Base-by-base conservation (phyloP, 768 basidiomycete species). In the Suillus decipiens region DNA sequence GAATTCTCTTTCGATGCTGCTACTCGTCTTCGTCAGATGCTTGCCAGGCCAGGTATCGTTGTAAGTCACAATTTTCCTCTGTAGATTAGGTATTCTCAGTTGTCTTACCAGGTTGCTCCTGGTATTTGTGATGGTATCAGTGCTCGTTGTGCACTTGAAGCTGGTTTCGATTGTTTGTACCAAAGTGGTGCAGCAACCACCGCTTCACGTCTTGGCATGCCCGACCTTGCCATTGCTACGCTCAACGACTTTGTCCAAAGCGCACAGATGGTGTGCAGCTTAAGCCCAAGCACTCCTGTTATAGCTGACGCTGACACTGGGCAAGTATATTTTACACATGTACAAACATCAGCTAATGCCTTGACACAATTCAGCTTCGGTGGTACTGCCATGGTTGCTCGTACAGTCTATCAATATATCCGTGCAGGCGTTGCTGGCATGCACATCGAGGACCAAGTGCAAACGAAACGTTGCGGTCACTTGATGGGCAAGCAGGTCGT, bases 271-370 rank as follows among this genome's bases (percentile, higher is more conserved):
- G 87, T 90, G 59, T 86, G 85, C 75, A 78, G 86, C 58, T 68
- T 91, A 53, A 78, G 86, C 68, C 89, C 89, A 0, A 80, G 84
- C 1, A 79, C 82, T 0, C 90, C 90, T 0, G 86, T 92, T 22
- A 91, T 92, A 64, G 90, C 89, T 1, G 90, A 92, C 67, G 90
- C 90, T 12, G 90, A 92, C 70, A 92, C 89, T 59, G 90, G 89
- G 86, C 87, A 73, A 14, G 79, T 58, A 6, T 14, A 12, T 54
- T 22, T 2, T 31, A 51, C 15, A 11, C 3, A 7, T 3, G 31
- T 58, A 45, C 19, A 7, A 12, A 0, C 63, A 24, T 37, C 61
- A 80, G 78, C 19, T 69, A 12, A 64, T 2, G 5, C 22, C 28
- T 43, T 17, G 41, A 24, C 17, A 45, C 28, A 43, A 48, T 0